Evolutionary conservation across 768 basidiomycete species (phyloP).

Genomic region (Boletus insuetus): DNA sequence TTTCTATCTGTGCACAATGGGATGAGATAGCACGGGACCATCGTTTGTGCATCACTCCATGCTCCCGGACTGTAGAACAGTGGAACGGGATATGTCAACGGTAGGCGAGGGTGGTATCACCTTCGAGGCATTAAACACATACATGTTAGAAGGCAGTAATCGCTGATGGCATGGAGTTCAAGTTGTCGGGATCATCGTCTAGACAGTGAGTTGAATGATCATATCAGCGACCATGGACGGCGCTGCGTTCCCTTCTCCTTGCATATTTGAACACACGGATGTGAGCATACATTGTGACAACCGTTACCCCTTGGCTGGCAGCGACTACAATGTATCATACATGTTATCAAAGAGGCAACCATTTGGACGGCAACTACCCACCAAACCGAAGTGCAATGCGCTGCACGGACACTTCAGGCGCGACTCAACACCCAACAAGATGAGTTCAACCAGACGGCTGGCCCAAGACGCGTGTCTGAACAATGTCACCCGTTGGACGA

Average conservation of each 20-base stretch:
- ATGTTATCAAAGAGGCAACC: not conserved
- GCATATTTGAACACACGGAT: not conserved
- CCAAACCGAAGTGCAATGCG: not conserved
- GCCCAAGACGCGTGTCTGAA: conserved; percentile 32
- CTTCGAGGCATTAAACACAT: not conserved
- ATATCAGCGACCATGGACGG: conserved; percentile 17
- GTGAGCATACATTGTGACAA: not conserved
- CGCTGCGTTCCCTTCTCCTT: conserved; percentile 5
- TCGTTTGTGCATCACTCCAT: not conserved
- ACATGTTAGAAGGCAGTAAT: not conserved
- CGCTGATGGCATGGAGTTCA: not conserved
- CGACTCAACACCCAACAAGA: not conserved
- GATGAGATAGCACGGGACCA: not conserved
- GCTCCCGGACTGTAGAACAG: too few species aligned
- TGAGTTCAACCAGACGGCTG: conserved; percentile 48
- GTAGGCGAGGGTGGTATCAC: not conserved
- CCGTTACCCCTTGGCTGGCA: conserved; percentile 2
- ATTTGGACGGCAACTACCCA: not conserved
- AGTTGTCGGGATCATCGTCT: not conserved
- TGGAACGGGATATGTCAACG: not conserved
- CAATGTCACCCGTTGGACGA: conserved; percentile 3
- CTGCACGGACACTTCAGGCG: not conserved
- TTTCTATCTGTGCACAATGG: too few species aligned
- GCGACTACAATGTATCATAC: conserved; percentile 7
- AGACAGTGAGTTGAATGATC: conserved; percentile 5